Evolutionary conservation across 2,329 filamentous ascomycete genomes (phyloP), one percentile per base, ranked within the genome.

Genomic region (Trichoderma cornu-damae): DNA sequence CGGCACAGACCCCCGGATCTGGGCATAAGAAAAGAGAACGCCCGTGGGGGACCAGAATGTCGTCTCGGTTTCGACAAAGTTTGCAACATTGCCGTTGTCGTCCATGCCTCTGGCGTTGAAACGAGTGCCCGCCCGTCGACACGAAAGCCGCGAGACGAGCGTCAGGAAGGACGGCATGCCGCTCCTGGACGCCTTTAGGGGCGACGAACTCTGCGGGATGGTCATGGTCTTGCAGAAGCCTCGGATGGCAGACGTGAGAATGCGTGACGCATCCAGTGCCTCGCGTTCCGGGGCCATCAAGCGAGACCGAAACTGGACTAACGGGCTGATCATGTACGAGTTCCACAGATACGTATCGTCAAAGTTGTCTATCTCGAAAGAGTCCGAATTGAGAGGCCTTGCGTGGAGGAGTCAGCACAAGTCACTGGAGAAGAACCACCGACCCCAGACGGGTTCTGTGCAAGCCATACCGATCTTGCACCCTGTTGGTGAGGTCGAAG

Each of bases 41-140:
- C 84, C 83, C 1, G 84, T 83, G 1, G 89, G 88, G 64, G 87
- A 87, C 87, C 89, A 96, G 68, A 95, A 92, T 38, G 93, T 85
- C 0, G 91, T 96, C 73, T 99, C 94, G 0, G 91, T 94, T 72
- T 99, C 94, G n/a, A 97, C 94, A 72, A 96, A 99, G 71, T 99
- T 99, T 60, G 94, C 92, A 26, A 97, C 94, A 66, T 97, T 90
- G 12, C 94, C 94, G 67, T 97, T 91, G 69, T 99, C 94, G 68
- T 99, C 94, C 62, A 99, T 96, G 37, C 94, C 94, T 64, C 94
- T 83, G n/a, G 93, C 88, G 70, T 97, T 97, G 78, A 97, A 99
- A 38, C 94, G 83, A 14, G 94, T 99, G 20, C 94, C 94, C 16
- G 94, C 94, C 73, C 93, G 84, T 64, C 86, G 82, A 68, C 92